phyloP scores from a whole-genome alignment of 2,329 filamentous ascomycete species.

The Colletotrichum tamarilloi region DNA sequence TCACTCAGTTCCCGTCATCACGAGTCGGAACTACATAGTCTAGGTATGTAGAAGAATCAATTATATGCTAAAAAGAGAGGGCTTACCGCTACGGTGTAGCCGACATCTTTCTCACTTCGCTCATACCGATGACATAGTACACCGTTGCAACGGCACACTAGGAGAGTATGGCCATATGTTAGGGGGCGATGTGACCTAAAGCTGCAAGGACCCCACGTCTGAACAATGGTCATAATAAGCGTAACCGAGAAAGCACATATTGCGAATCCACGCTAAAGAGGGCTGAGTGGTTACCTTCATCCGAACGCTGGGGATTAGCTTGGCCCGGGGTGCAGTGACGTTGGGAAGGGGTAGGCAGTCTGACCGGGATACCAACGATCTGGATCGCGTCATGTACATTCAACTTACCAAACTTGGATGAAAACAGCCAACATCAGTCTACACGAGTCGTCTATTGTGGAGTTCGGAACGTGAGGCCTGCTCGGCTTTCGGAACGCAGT shows the following conservation, averaged over 20 bases:
- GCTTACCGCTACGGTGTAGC: neutral
- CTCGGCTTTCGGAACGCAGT: neutral
- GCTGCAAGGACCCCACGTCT: neutral
- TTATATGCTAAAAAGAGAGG: neutral
- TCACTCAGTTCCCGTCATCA: neutral
- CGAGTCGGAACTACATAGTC: neutral
- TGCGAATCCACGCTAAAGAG: neutral
- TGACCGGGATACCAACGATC: neutral
- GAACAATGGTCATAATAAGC: neutral
- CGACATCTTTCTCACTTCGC: neutral
- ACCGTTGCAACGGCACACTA: neutral
- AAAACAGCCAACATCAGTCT: neutral
- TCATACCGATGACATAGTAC: neutral
- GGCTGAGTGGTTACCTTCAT: neutral
- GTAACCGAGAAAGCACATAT: neutral
- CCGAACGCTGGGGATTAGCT: neutral
- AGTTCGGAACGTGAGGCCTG: neutral
- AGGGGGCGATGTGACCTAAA: neutral
- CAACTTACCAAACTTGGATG: neutral
- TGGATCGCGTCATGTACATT: neutral
- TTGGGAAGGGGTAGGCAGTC: neutral
- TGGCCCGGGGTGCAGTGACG: neutral
- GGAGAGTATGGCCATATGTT: neutral
- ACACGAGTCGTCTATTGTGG: neutral
- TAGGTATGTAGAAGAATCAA: neutral